phyloP scores from a whole-genome alignment of 2,329 filamentous ascomycete species.

The Trichoderma sp. region DNA sequence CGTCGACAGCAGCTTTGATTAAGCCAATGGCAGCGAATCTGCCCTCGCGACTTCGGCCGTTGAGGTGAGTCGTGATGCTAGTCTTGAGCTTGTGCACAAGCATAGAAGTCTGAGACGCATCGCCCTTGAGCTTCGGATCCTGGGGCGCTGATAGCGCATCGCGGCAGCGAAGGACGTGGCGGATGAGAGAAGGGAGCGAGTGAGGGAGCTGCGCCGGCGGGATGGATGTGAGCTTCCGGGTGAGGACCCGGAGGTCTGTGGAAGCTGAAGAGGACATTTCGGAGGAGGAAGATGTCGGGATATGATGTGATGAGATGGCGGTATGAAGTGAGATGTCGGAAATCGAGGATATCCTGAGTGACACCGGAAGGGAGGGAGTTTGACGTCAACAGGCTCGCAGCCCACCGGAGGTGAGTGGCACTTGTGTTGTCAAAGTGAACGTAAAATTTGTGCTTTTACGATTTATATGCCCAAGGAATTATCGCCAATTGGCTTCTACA shows the following conservation, averaged over 20 bases:
- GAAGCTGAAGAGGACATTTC: conserved; percentile 27
- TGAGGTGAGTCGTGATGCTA: conserved; percentile 71
- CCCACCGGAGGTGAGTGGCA: not conserved
- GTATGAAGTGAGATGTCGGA: not conserved
- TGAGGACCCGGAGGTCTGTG: conserved; percentile 62
- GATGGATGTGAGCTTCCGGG: conserved; percentile 67
- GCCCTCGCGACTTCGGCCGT: conserved; percentile 69
- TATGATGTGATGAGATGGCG: not conserved
- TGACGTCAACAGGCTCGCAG: not conserved
- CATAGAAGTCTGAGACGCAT: conserved; percentile 60
- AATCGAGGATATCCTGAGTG: not conserved
- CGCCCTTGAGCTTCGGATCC: conserved; percentile 59
- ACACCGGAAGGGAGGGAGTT: not conserved
- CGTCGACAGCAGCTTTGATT: conserved; percentile 76
- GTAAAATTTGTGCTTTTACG: not conserved
- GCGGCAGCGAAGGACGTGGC: conserved; percentile 55
- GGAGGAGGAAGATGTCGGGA: not conserved
- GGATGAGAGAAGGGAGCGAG: conserved; percentile 66
- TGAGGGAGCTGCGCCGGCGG: conserved; percentile 70
- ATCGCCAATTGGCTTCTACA: not conserved
- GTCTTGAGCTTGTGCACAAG: conserved; percentile 80
- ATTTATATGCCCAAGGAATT: not conserved
- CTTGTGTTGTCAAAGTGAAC: not conserved
- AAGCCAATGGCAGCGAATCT: conserved; percentile 75
- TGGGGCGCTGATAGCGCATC: conserved; percentile 61